These are phyloP conservation scores for Rhytidhysteron rufulum DNA, from an alignment of 2,329 filamentous ascomycete species.

Conservation along the genomic window DNA sequence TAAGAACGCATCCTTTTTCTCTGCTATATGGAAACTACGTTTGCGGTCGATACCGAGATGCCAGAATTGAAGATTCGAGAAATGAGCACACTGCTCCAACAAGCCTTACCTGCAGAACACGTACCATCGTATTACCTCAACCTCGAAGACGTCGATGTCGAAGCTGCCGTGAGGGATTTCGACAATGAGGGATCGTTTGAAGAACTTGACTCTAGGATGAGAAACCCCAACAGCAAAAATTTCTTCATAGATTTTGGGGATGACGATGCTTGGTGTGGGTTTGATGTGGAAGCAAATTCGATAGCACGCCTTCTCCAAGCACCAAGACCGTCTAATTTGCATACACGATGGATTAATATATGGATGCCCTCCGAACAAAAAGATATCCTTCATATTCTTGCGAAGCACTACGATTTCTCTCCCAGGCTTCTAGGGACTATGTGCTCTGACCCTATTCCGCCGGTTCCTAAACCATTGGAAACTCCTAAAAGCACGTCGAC, in stretches of 20 bases:
- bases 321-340: conserved; percentile 46
- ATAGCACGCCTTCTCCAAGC: conserved; percentile 35
- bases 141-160: conserved; percentile 28
- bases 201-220: conserved; percentile 40
- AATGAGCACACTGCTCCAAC: too few species aligned
- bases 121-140: conserved; percentile 34
- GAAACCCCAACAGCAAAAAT: conserved; percentile 46
- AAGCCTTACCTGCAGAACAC: too few species aligned
- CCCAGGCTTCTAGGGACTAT: conserved; percentile 63
- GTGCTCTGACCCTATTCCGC: conserved; percentile 50
- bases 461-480: conserved; percentile 14
- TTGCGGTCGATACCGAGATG: too few species aligned
- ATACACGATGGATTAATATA: conserved; percentile 72
- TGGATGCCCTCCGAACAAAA: conserved; percentile 64
- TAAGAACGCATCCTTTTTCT: too few species aligned
- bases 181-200: conserved; percentile 50
- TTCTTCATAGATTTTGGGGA: conserved; percentile 65
- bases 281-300: conserved; percentile 47
- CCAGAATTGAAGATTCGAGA: too few species aligned
- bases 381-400: conserved; percentile 54
- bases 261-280: conserved; percentile 52
- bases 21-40: too few species aligned
- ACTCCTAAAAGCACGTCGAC: conserved; percentile 29
- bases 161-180: conserved; percentile 49
- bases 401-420: conserved; percentile 64